Evolutionary conservation across 768 basidiomycete species (phyloP).

Genomic region (Agaricus blazei): DNA sequence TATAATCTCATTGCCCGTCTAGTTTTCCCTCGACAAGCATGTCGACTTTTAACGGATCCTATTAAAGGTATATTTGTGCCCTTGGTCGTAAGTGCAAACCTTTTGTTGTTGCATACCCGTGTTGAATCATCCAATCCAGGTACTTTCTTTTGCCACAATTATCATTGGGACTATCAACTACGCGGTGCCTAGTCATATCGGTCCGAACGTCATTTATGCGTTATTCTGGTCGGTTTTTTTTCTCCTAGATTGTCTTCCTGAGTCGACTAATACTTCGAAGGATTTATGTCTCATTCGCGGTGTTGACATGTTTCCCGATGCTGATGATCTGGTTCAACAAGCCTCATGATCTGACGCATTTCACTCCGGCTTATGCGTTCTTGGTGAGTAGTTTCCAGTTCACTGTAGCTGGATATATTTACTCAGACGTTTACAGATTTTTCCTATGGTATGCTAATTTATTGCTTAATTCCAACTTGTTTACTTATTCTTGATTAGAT

Average conservation of each 20-base stretch:
- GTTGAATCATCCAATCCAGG: slow-evolving; percentile 18
- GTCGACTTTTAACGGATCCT: slow-evolving; percentile 37
- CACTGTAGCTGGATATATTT: background rate
- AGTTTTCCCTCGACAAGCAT: slow-evolving; percentile 42
- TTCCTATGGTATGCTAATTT: slow-evolving; percentile 28
- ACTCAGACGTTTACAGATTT: slow-evolving; percentile 14
- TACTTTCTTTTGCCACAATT: slow-evolving; percentile 46
- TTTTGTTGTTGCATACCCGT: background rate
- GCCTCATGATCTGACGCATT: slow-evolving; percentile 37
- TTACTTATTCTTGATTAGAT: slow-evolving; percentile 22
- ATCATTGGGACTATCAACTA: slow-evolving; percentile 45
- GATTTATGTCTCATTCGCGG: slow-evolving; percentile 34
- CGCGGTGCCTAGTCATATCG: slow-evolving; percentile 32
- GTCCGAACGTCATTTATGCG: slow-evolving; percentile 29
- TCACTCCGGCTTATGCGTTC: slow-evolving; percentile 31
- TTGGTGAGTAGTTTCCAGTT: slow-evolving; percentile 23
- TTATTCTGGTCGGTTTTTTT: slow-evolving; percentile 35
- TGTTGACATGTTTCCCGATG: slow-evolving; percentile 40
- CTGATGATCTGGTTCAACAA: slow-evolving; percentile 46
- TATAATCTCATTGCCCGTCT: background rate
- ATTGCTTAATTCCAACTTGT: background rate
- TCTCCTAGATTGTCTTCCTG: background rate
- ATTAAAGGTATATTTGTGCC: slow-evolving; percentile 40
- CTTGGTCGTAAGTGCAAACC: slow-evolving; percentile 16
- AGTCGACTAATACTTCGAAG: slow-evolving; percentile 15